Percentiles rank a stretch among this genome's conserved stretches.
phyloP scores from a whole-genome alignment of 257 asterid species.

The Solanum tarapatanum region DNA sequence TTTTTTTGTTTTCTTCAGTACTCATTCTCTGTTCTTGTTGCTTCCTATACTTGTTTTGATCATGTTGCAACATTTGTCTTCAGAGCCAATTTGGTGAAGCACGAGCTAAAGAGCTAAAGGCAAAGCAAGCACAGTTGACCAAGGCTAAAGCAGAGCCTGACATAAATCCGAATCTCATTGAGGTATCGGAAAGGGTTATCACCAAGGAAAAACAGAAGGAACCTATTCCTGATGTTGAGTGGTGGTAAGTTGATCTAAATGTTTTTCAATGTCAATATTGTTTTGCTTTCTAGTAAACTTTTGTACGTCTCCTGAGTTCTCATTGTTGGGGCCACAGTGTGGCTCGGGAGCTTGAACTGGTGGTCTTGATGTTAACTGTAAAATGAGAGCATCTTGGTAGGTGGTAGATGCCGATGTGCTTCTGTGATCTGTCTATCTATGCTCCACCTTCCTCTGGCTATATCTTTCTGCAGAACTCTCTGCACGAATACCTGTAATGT shows the following conservation, averaged over 20 bases:
- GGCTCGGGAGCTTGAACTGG: not conserved
- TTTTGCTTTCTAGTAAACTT: not conserved
- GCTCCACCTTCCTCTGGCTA: not conserved
- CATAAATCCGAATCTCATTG: conserved; percentile 90
- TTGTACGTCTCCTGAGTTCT: not conserved
- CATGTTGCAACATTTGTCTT: conserved; percentile 6
- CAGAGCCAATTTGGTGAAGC: conserved; percentile 97
- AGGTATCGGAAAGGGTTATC: conserved; percentile 74
- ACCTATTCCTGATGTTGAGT: conserved; percentile 83
- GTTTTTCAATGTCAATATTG: not conserved
- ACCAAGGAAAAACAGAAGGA: conserved; percentile 75
- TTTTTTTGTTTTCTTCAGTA: not conserved
- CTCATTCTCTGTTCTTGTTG: not conserved
- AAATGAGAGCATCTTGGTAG: not conserved
- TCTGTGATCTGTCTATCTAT: not conserved
- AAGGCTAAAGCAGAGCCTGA: conserved; percentile 87
- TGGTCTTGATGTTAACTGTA: not conserved
- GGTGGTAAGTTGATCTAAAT: conserved; percentile 62
- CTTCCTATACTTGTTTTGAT: conserved; percentile 1
- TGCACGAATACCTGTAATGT: not conserved
- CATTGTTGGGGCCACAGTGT: not conserved
- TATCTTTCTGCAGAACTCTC: not conserved
- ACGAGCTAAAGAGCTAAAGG: conserved; percentile 83
- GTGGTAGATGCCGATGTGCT: not conserved
- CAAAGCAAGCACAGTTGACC: conserved; percentile 88